A percentile compares a stretch with the other conserved stretches of the same genome.
phyloP scores from a whole-genome alignment of 2,329 filamentous ascomycete genomes.

The Sporothrix pallida region DNA sequence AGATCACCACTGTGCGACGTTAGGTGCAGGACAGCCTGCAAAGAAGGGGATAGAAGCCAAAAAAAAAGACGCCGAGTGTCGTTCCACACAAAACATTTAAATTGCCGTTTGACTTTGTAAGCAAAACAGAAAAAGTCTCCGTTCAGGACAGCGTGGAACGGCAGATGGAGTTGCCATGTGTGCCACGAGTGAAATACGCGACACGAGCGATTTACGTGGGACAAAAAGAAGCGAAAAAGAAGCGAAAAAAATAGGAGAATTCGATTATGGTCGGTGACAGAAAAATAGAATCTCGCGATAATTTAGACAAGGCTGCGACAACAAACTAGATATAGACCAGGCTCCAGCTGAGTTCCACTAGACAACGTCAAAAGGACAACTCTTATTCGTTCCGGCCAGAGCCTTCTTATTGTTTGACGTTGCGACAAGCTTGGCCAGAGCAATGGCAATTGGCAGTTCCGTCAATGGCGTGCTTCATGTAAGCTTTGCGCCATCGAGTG shows the following conservation, averaged over 20 bases:
- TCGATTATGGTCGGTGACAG: neutral
- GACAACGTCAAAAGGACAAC: neutral
- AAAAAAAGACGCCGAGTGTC: neutral
- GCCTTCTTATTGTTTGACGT: slow-evolving; percentile 51
- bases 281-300: slow-evolving; percentile 21
- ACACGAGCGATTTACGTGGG: neutral
- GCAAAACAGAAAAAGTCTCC: slow-evolving; percentile 24
- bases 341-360: neutral
- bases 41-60: neutral
- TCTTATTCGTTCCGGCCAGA: slow-evolving; percentile 25
- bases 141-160: neutral
- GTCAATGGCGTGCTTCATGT: slow-evolving; percentile 23
- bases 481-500: slow-evolving; percentile 5
- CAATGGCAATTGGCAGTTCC: neutral
- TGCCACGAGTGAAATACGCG: neutral
- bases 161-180: neutral
- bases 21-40: too few relatives aligned
- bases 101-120: slow-evolving; percentile 13
- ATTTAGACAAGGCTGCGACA: slow-evolving; percentile 9
- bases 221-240: neutral
- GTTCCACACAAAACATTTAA: neutral
- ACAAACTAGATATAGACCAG: slow-evolving; percentile 11
- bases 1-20: neutral
- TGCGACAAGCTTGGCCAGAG: neutral
- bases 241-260: neutral